Conservation (phyloP, 805 yeast species). For the Metschnikowia lochheadii region DNA sequence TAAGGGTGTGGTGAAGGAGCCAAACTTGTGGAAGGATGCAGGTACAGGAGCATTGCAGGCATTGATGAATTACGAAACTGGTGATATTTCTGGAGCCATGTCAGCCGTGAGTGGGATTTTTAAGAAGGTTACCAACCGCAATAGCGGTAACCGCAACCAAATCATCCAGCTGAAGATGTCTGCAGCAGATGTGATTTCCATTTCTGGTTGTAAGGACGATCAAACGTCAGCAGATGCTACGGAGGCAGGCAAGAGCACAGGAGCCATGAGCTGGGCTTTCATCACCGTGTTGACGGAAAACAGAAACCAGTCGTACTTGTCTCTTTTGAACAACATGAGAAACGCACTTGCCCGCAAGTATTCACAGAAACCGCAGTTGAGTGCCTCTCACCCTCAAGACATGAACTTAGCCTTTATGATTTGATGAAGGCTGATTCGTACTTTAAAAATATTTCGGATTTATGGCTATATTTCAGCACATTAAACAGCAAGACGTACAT, state of each 20-base stretch:
- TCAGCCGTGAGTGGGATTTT: constrained; percentile 32
- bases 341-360: constrained; percentile 57
- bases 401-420: constrained; percentile 37
- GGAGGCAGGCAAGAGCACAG: constrained; percentile 68
- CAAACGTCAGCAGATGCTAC: constrained; percentile 79
- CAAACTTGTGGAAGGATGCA: constrained; percentile 70
- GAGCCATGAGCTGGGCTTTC: constrained; percentile 84
- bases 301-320: constrained; percentile 64
- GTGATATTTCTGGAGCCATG: constrained; percentile 38
- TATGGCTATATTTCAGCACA: no score
- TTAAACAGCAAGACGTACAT: no score
- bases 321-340: constrained; percentile 70
- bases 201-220: constrained; percentile 79
- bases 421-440: neutral
- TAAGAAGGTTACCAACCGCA: constrained; percentile 25
- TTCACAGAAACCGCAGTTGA: constrained; percentile 79
- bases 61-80: constrained; percentile 20
- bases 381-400: constrained; percentile 80
- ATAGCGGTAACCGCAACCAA: constrained; percentile 22
- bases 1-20: constrained; percentile 79
- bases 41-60: constrained; percentile 55
- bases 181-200: constrained; percentile 70
- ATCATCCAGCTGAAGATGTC: constrained; percentile 55
- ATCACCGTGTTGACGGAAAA: constrained; percentile 56
- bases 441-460: no score